Base-by-base conservation (phyloP, 2,329 filamentous ascomycete species). In the Hypoxylon sp. region DNA sequence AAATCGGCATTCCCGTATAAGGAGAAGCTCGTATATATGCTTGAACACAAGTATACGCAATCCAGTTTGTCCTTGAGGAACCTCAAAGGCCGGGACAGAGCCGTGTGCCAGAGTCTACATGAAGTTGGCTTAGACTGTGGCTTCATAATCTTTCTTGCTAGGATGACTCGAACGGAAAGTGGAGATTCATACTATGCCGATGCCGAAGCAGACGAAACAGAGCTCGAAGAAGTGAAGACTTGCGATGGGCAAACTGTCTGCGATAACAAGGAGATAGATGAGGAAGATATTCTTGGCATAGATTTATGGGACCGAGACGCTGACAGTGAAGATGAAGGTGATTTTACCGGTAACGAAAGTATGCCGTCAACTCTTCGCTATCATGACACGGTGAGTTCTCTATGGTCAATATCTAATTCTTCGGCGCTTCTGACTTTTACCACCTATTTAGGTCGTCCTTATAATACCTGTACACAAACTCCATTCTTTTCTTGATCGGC, bases 21-120 rank as follows among this genome's bases (percentile, higher is more conserved):
- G 11, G 13, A 51, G 2, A 63, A 39, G 39, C 39, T 76, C 17
- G 26, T 73, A 9, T 75, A 72, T 35, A 29, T 24, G 13, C 68
- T 77, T 3, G 70, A 72, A 0, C 74, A 76, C 51, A 54, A 73
- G 50, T 78, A 78, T 50, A 72, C 74, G 0, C 3, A 65, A 22
- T 54, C 67, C 6, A 72, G 68, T 50, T 56, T 76, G 11, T 70
- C 70, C 6, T 47, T 76, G 11, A 54, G 22, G 5, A 70, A 71
- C 11, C 48, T 77, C 48, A 78, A 76, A 48, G 74, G 74, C 2
- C 62, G 64, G 9, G 76, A 78, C 14, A 58, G 46, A 13, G 55
- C 61, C 2, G 59, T 72, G 5, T 71, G 68, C 9, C 61, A 73
- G 0, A 47, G 47, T 26, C 54, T 77, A 14, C 33, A 68, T 13